phyloP scores from a whole-genome alignment of 441 rosid genomes.

The Lepidium campestre region DNA sequence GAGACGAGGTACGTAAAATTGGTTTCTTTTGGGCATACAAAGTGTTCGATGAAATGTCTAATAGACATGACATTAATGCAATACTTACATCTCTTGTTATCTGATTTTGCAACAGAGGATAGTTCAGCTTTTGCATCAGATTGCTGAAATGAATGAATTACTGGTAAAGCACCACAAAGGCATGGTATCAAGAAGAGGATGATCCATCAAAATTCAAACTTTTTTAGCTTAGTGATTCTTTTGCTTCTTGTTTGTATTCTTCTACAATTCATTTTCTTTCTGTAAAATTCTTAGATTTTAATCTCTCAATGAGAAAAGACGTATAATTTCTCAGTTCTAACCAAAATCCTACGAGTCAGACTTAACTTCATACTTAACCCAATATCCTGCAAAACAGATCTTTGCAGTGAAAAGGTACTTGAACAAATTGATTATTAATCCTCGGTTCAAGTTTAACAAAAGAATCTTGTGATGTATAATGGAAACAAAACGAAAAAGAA shows the following conservation, averaged over 20 bases:
- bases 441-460: not conserved
- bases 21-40: not conserved
- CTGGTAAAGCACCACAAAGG: slow-evolving; percentile 48
- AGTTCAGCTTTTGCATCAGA: slow-evolving; percentile 50
- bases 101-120: slow-evolving; percentile 46
- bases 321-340: not conserved
- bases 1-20: slow-evolving; percentile 46
- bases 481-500: not conserved
- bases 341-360: not conserved
- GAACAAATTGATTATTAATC: slow-evolving; percentile 1
- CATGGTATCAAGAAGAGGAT: slow-evolving; percentile 18
- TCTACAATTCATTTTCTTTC: not conserved
- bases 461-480: not conserved
- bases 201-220: slow-evolving; percentile 4
- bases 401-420: not conserved
- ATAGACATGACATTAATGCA: not conserved
- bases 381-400: not conserved
- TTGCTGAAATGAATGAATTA: slow-evolving; percentile 65
- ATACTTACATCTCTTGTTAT: not conserved
- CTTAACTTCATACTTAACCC: not conserved
- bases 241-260: slow-evolving; percentile 19
- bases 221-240: slow-evolving; percentile 11
- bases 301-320: not conserved
- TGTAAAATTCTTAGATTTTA: not conserved
- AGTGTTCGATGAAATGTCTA: slow-evolving; percentile 35